A percentile compares a stretch with the other conserved stretches of the same genome.
Evolutionary conservation across 306 rosid genomes (phyloP).

Genomic region (Medicago lupulina): DNA sequence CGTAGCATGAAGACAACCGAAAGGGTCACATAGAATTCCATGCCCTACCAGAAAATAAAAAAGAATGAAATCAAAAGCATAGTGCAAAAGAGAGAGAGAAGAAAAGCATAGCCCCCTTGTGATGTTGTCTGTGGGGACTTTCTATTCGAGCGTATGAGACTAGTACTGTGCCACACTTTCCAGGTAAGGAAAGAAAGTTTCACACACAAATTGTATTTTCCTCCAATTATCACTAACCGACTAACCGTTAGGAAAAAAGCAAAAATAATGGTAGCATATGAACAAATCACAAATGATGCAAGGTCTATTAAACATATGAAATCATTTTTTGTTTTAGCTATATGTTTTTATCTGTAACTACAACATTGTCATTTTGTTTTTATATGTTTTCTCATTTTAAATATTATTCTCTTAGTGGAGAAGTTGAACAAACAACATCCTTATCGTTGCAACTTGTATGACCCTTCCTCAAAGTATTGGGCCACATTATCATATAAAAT

Average conservation of each 20-base stretch:
- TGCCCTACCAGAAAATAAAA: background rate
- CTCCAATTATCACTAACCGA: constrained; percentile 2
- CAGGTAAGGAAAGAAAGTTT: background rate
- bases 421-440: too few species aligned
- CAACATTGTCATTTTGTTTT: constrained; percentile 2
- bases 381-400: background rate
- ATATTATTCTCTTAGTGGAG: too few species aligned
- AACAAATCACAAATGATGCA: background rate
- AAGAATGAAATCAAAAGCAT: background rate
- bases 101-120: constrained; percentile 5
- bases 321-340: background rate
- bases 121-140: constrained; percentile 13
- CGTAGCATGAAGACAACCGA: background rate
- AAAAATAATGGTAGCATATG: background rate
- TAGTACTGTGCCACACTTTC: background rate
- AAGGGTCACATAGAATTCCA: background rate
- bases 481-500: too few species aligned
- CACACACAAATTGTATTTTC: background rate
- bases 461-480: too few species aligned
- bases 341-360: background rate
- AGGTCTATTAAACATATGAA: background rate
- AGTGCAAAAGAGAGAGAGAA: background rate
- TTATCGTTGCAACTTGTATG: too few species aligned
- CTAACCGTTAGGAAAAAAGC: background rate
- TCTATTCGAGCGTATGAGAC: background rate